Percentiles rank a stretch among this genome's conserved stretches.
Conservation (phyloP, 805 yeast genomes). For the Yamadazyma olivae region DNA sequence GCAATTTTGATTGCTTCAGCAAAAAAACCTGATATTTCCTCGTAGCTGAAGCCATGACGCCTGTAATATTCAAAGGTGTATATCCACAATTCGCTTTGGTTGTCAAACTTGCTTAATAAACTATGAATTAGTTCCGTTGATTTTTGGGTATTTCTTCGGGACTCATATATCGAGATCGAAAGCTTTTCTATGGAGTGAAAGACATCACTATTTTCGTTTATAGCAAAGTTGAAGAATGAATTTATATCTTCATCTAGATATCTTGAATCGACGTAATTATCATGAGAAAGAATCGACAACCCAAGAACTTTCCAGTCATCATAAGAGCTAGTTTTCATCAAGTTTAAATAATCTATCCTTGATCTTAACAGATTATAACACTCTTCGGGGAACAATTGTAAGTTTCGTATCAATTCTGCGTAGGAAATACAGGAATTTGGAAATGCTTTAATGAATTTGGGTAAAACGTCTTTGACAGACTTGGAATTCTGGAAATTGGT, state of each 20-base stretch:
- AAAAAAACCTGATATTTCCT: slow-evolving; percentile 24
- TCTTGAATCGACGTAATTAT: slow-evolving; percentile 5
- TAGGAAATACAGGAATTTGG: slow-evolving; percentile 23
- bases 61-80: slow-evolving; percentile 39
- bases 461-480: slow-evolving; percentile 12
- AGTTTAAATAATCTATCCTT: slow-evolving; percentile 12
- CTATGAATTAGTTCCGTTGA: slow-evolving; percentile 22
- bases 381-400: slow-evolving; percentile 8
- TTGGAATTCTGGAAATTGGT: slow-evolving; percentile 11
- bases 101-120: slow-evolving; percentile 21
- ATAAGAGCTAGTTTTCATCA: slow-evolving; percentile 17
- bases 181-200: slow-evolving; percentile 45
- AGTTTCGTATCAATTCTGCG: slow-evolving; percentile 22
- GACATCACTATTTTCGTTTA: slow-evolving; percentile 25
- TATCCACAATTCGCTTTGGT: slow-evolving; percentile 49
- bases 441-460: slow-evolving; percentile 20
- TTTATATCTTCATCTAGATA: slow-evolving; percentile 16
- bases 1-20: slow-evolving; percentile 25
- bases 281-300: slow-evolving; percentile 18
- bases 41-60: slow-evolving; percentile 18
- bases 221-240: slow-evolving; percentile 21
- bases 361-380: slow-evolving; percentile 9
- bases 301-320: slow-evolving; percentile 34
- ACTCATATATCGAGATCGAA: slow-evolving; percentile 31
- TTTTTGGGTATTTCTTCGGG: slow-evolving; percentile 21